Evolutionary conservation across 805 yeast species (phyloP).

Genomic region (Ogataea degrootiae): DNA sequence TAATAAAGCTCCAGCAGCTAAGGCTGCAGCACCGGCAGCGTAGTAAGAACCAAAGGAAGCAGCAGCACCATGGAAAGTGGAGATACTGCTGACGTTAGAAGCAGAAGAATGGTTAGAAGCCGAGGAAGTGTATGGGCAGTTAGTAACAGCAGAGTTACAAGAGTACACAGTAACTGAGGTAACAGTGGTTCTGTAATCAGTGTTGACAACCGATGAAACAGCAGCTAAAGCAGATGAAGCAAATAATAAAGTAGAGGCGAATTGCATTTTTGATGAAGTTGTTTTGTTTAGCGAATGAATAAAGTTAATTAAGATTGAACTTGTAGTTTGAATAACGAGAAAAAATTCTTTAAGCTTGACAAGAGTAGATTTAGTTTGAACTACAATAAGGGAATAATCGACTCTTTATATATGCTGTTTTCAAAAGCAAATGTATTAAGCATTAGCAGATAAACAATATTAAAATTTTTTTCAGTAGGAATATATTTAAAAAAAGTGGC

Average conservation of each 20-base stretch:
- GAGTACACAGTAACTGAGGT: slow-evolving; percentile 35
- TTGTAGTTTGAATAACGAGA: neutral
- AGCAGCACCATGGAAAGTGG: slow-evolving; percentile 27
- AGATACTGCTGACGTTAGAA: slow-evolving; percentile 18
- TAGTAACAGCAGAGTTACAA: slow-evolving; percentile 33
- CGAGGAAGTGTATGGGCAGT: slow-evolving; percentile 20
- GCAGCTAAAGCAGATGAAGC: slow-evolving; percentile 32
- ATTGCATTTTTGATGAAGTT: slow-evolving; percentile 35
- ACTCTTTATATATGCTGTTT: no score
- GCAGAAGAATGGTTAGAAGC: slow-evolving; percentile 5
- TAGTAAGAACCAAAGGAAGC: slow-evolving; percentile 18
- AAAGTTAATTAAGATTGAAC: neutral
- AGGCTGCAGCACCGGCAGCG: slow-evolving; percentile 31
- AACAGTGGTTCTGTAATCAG: slow-evolving; percentile 33
- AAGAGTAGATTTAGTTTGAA: neutral
- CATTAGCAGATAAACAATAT: no score
- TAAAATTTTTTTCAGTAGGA: no score
- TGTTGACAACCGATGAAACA: slow-evolving; percentile 21
- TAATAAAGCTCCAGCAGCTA: slow-evolving; percentile 33
- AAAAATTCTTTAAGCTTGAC: neutral
- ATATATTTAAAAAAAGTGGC: neutral
- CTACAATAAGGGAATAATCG: no score
- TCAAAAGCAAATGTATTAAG: no score
- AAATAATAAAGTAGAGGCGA: slow-evolving; percentile 33
- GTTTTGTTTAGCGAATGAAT: slow-evolving; percentile 1